Percentiles rank a stretch among this genome's conserved stretches.
phyloP scores from a whole-genome alignment of 2,329 filamentous ascomycete species.

The Phaeosphaeriaceae sp. region DNA sequence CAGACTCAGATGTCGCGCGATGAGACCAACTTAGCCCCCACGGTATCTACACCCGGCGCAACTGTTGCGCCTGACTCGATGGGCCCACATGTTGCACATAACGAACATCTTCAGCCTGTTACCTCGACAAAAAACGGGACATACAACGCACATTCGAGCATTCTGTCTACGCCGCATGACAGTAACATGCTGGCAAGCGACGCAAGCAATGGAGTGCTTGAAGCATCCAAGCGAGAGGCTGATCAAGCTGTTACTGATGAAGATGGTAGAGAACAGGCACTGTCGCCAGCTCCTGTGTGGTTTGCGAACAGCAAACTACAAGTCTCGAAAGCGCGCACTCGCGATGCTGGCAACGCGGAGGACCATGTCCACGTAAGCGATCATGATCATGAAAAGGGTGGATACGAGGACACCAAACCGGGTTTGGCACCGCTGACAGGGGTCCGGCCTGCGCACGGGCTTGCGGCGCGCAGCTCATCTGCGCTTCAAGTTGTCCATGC shows the following conservation, averaged over 20 bases:
- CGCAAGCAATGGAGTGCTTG: background rate
- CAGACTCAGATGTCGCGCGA: background rate
- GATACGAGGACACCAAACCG: background rate
- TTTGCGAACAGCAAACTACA: slow-evolving; percentile 20
- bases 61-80: background rate
- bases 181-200: background rate
- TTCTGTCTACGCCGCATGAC: background rate
- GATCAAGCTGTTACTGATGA: background rate
- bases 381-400: background rate
- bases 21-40: background rate
- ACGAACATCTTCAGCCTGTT: background rate
- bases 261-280: background rate
- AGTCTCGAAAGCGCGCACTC: slow-evolving; percentile 8
- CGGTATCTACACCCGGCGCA: background rate
- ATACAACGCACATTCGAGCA: background rate
- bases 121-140: background rate
- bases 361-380: background rate
- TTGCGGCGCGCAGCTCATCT: slow-evolving; percentile 21
- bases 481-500: slow-evolving; percentile 42
- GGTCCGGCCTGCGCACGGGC: slow-evolving; percentile 1
- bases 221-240: background rate
- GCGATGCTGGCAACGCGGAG: background rate
- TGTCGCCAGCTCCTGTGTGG: slow-evolving; percentile 15
- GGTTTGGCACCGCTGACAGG: background rate
- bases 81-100: background rate